Evolutionary conservation across 495 filamentous ascomycete species (phyloP), one percentile per base, ranked within the genome.

Genomic region (Stereocaulon alpinum): DNA sequence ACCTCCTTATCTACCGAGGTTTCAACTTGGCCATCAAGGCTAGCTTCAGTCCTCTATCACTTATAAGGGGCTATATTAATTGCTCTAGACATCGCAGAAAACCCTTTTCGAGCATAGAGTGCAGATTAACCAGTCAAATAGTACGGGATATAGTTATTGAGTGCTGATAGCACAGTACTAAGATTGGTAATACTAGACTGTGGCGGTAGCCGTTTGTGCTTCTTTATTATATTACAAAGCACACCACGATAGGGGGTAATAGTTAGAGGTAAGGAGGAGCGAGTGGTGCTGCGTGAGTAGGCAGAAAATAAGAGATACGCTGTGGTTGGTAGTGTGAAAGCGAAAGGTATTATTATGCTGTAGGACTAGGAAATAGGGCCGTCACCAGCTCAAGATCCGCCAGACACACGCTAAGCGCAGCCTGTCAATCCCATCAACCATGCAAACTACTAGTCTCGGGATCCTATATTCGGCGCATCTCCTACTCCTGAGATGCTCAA

Each of bases 321-420:
- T 24, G 91, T 95, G 22, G 90, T 95, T 3, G 91, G 88, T 41
- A 95, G 80, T 37, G 77, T 74, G 66, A 91, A 94, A 20, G 85
- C 83, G 70, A 85, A 96, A 45, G 92, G 89, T 91, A 96, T 95
- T 37, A 34, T 37, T 24, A 3, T 24, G 45, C 22, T 48, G 20
- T 48, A 10, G 45, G 6, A 9, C 3, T 44, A 44, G 11, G 15
- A 15, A 17, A 11, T 48, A n/a, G 15, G 5, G 20, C 14, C 12
- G 20, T 48, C 29, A 3, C 24, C 24, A 24, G 24, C 24, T 24
- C 24, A 24, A 24, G 24, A 24, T 24, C 24, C 24, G 24, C 24
- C 24, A 24, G 24, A 24, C 3, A 24, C 24, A 24, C 24, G 24
- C 24, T 3, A 24, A 24, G 24, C 24, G 24, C 24, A 24, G 24